Conservation (phyloP, 2,329 filamentous ascomycete genomes). For the Thielaviopsis ethacetica region DNA sequence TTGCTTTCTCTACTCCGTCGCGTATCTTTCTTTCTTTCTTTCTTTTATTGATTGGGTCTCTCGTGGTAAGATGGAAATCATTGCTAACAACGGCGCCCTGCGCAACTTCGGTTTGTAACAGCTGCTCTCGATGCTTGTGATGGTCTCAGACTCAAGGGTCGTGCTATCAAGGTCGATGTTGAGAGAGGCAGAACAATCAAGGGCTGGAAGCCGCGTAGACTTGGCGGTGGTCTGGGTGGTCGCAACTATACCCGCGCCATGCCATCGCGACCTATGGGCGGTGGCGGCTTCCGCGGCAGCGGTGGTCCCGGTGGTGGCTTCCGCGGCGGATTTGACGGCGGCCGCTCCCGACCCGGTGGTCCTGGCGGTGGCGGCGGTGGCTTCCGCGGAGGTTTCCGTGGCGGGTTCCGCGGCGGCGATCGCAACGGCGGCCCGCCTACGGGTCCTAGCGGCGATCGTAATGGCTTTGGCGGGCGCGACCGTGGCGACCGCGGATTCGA, state of each 20-base stretch:
- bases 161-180: conserved; percentile 85
- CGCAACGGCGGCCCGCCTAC: conserved; percentile 29
- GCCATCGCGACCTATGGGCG: conserved; percentile 52
- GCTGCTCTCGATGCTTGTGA: conserved; percentile 78
- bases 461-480: conserved; percentile 29
- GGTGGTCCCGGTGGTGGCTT: conserved; percentile 33
- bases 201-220: conserved; percentile 80
- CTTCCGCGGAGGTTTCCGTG: conserved; percentile 30
- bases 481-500: conserved; percentile 33
- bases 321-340: conserved; percentile 29
- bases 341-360: conserved; percentile 27
- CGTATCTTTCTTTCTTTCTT: background rate
- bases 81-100: conserved; percentile 50
- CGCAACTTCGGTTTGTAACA: conserved; percentile 43
- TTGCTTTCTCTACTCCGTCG: conserved; percentile 11
- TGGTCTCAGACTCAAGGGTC: conserved; percentile 82
- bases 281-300: conserved; percentile 38
- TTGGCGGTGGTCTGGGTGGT: conserved; percentile 83
- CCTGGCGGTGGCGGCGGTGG: conserved; percentile 38
- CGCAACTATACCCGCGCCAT: conserved; percentile 79
- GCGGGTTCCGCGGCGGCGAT: conserved; percentile 21
- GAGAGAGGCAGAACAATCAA: conserved; percentile 89
- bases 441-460: conserved; percentile 36
- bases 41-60: background rate
- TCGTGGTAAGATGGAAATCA: conserved; percentile 33